Evolutionary conservation across 2,329 filamentous ascomycete genomes (phyloP), one percentile per base, ranked within the genome.

Genomic region (Aspergillus clavatus): DNA sequence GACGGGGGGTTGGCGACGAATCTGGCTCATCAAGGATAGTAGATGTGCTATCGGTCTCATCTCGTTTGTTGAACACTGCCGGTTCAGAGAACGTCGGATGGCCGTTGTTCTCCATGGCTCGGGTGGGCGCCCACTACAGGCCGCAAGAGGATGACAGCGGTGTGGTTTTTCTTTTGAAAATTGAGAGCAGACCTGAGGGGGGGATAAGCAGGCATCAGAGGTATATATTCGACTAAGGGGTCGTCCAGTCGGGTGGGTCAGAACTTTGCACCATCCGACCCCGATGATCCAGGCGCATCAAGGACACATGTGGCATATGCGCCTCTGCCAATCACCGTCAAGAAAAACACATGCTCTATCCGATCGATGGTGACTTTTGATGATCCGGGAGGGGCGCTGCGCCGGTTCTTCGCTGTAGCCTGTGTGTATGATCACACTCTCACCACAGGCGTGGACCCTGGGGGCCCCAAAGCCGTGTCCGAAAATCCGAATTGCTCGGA

Each of bases 11-110:
- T 33, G 40, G 51, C 47, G 28, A 23, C 12, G 28, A 45, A 43
- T 63, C 61, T 2, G 16, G 16, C 11, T 65, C 60, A 8, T 52
- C 56, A 8, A 54, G 19, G 12, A 62, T 43, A 5, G 62, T 65
- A 10, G 48, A 50, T 12, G 55, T 52, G 38, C 62, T 65, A 40
- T 62, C 61, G 7, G 55, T 56, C 27, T 62, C 61, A 40, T 56
- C 51, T 38, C 50, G 48, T 29, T 47, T 45, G 7, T 56, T 50
- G 19, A 38, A 46, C 23, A 40, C 22, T 28, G 40, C 28, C 23
- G 43, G 38, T 38, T 43, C 37, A n/a, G 48, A 22, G 38, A 37
- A 41, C 26, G 40, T 47, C 27, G 35, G 33, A 16, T 37, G 33
- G n/a, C 36, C 46, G 16, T 40, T 35, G 14, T 43, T 49, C 38